These are phyloP conservation scores for Triticum monococcum DNA, from an alignment of 176 grass and related monocot genomes.

Conservation along the genomic window DNA sequence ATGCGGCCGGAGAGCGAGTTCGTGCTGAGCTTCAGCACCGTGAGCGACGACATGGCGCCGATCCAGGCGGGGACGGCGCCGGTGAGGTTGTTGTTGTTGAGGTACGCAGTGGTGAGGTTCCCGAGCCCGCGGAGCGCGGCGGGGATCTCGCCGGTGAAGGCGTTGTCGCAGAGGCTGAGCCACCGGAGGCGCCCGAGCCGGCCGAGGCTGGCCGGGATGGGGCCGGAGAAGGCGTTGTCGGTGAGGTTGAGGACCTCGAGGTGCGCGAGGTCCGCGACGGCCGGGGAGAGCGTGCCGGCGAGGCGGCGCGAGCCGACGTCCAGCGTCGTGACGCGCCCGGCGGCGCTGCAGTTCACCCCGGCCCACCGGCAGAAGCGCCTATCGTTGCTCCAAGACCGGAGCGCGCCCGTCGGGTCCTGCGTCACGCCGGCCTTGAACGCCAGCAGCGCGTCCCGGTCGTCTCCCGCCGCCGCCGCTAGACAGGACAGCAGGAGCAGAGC, in stretches of 20 bases:
- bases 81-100: slow-evolving; percentile 7
- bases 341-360: background rate
- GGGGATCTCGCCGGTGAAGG: slow-evolving; percentile 12
- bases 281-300: background rate
- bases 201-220: background rate
- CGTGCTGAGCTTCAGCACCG: rapidly evolving
- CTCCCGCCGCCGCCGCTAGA: background rate
- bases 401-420: background rate
- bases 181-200: background rate
- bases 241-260: slow-evolving; percentile 5
- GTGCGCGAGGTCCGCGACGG: background rate
- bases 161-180: slow-evolving; percentile 34
- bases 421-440: slow-evolving; percentile 23
- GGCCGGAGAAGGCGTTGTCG: background rate
- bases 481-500: background rate
- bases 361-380: slow-evolving; percentile 16
- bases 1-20: slow-evolving; percentile 22
- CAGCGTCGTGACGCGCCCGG: slow-evolving; percentile 2
- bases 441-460: background rate
- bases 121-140: background rate
- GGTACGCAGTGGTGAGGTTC: background rate
- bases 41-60: background rate
- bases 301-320: background rate
- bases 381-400: background rate
- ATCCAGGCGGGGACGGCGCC: slow-evolving; percentile 5